Conservation (phyloP, 2,329 filamentous ascomycete genomes). For the Penicillium sp. region DNA sequence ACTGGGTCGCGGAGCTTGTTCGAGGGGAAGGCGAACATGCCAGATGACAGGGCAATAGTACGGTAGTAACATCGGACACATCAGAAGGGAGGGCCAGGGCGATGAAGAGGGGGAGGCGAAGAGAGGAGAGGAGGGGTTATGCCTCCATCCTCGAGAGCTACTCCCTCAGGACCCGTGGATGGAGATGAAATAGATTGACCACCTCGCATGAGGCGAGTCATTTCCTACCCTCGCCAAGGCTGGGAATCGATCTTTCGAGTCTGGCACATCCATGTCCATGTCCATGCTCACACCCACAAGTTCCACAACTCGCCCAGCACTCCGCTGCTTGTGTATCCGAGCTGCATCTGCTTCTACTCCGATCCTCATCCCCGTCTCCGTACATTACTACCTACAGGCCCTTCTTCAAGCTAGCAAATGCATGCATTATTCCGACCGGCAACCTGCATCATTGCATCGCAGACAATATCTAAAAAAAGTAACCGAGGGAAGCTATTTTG, state of each 20-base stretch:
- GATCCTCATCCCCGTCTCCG: neutral
- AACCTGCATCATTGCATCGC: constrained; percentile 4
- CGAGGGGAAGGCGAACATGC: constrained; percentile 14
- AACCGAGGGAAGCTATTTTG: constrained; percentile 6
- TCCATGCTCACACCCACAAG: too few relatives aligned
- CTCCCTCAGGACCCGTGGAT: constrained; percentile 6
- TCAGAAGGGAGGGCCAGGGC: constrained; percentile 9
- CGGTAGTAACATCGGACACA: constrained; percentile 5
- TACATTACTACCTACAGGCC: neutral
- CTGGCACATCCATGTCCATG: neutral
- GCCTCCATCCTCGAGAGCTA: neutral
- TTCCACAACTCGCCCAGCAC: too few relatives aligned
- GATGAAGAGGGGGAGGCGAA: neutral
- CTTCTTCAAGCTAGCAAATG: neutral
- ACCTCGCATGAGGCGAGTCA: constrained; percentile 25
- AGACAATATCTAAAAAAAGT: constrained; percentile 14
- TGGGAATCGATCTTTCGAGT: constrained; percentile 13
- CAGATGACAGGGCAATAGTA: neutral
- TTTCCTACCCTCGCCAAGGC: neutral
- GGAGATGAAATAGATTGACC: constrained; percentile 9
- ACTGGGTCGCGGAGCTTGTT: constrained; percentile 4
- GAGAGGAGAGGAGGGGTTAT: neutral
- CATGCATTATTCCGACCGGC: constrained; percentile 11
- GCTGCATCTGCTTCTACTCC: neutral
- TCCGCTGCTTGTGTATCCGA: neutral